phyloP scores from a whole-genome alignment of 2,329 filamentous ascomycete species.

The Xylariaceae sp. region DNA sequence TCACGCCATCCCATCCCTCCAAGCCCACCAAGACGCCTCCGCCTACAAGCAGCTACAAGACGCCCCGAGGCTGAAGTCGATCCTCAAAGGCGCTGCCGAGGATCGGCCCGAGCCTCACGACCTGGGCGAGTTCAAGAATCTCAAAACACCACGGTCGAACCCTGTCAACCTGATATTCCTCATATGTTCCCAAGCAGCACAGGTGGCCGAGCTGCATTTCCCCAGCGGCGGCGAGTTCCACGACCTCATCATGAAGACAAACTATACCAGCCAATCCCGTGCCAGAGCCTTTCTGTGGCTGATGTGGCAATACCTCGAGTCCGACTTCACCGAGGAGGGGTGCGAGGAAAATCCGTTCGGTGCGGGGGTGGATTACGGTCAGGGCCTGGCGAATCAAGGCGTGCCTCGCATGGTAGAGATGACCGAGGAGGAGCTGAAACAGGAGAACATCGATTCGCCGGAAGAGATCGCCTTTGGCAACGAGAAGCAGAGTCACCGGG shows the following conservation, averaged over 20 bases:
- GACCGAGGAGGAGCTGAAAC: slow-evolving; percentile 56
- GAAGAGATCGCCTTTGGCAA: slow-evolving; percentile 35
- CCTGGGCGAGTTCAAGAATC: slow-evolving; percentile 72
- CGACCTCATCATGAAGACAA: slow-evolving; percentile 88
- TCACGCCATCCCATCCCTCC: slow-evolving; percentile 92
- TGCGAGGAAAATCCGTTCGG: slow-evolving; percentile 91
- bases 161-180: slow-evolving; percentile 97
- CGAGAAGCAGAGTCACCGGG: slow-evolving; percentile 65
- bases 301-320: slow-evolving; percentile 99
- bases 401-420: slow-evolving; percentile 63
- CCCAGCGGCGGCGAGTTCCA: slow-evolving; percentile 83
- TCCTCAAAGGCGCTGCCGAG: slow-evolving; percentile 92
- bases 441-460: slow-evolving; percentile 69
- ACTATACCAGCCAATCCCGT: slow-evolving; percentile 73
- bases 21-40: slow-evolving; percentile 89
- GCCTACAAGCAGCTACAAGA: slow-evolving; percentile 98
- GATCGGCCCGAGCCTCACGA: slow-evolving; percentile 79
- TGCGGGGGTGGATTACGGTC: slow-evolving; percentile 57
- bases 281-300: slow-evolving; percentile 91
- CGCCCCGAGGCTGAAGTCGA: slow-evolving; percentile 91
- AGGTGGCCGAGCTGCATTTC: slow-evolving; percentile 91
- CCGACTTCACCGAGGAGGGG: slow-evolving; percentile 83
- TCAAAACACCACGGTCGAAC: slow-evolving; percentile 70
- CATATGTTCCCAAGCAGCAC: slow-evolving; percentile 81
- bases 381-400: slow-evolving; percentile 61